These are phyloP conservation scores for Coemansia sp. DNA, from an alignment of 192 early-diverging fungal genomes.

Conservation along the genomic window DNA sequence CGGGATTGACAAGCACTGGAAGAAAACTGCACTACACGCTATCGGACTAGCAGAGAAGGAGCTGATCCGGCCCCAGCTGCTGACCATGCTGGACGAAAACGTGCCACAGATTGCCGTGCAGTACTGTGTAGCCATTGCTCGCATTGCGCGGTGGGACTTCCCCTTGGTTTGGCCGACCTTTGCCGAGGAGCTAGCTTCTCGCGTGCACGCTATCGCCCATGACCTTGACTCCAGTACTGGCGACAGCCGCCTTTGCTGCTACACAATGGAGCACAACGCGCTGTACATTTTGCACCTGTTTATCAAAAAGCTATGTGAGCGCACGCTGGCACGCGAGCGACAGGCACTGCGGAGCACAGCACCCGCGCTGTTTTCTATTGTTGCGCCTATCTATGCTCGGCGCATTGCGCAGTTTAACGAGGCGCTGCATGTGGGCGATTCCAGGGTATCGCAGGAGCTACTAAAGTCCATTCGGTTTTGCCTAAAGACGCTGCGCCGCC, in stretches of 20 bases:
- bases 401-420: slow-evolving; percentile 59
- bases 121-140: slow-evolving; percentile 73
- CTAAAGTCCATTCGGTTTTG: slow-evolving; percentile 64
- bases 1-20: slow-evolving; percentile 89
- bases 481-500: slow-evolving; percentile 71
- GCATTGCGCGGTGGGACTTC: slow-evolving; percentile 84
- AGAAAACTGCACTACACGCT: slow-evolving; percentile 55
- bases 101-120: slow-evolving; percentile 68
- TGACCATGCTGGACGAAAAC: slow-evolving; percentile 69
- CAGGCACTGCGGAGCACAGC: slow-evolving; percentile 60
- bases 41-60: slow-evolving; percentile 71
- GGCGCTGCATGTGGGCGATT: slow-evolving; percentile 27
- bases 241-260: not conserved
- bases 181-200: slow-evolving; percentile 26
- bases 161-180: slow-evolving; percentile 79
- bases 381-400: slow-evolving; percentile 64
- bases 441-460: slow-evolving; percentile 31
- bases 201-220: slow-evolving; percentile 12
- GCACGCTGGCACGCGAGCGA: slow-evolving; percentile 63
- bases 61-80: slow-evolving; percentile 61
- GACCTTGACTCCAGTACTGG: not conserved
- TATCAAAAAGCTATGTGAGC: slow-evolving; percentile 71
- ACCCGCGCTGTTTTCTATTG: slow-evolving; percentile 67
- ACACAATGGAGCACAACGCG: slow-evolving; percentile 61
- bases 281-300: slow-evolving; percentile 74